Evolutionary conservation across 306 rosid species (phyloP).

Genomic region (Quercus berberidifolia): DNA sequence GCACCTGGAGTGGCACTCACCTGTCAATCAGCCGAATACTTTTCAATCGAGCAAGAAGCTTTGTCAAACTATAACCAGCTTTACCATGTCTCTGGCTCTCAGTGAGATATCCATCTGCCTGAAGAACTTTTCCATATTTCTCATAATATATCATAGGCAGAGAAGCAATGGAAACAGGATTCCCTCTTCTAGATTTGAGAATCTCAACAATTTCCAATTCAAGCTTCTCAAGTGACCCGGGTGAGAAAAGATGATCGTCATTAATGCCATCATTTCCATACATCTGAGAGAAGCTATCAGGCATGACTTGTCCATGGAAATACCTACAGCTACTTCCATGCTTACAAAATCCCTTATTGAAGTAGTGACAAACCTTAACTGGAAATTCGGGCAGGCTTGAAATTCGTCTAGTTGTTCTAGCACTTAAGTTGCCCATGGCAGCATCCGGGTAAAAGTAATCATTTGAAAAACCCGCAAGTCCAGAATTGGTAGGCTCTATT

Average conservation of each 20-base stretch:
- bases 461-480: slow-evolving; percentile 22
- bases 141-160: slow-evolving; percentile 79
- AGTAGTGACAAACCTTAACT: slow-evolving; percentile 65
- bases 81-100: slow-evolving; percentile 94
- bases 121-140: slow-evolving; percentile 64
- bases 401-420: slow-evolving; percentile 29
- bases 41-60: slow-evolving; percentile 63
- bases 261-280: slow-evolving; percentile 28
- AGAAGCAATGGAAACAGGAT: slow-evolving; percentile 80
- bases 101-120: slow-evolving; percentile 81
- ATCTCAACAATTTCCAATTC: slow-evolving; percentile 73
- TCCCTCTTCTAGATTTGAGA: slow-evolving; percentile 56
- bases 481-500: slow-evolving; percentile 32
- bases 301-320: slow-evolving; percentile 43
- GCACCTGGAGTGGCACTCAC: slow-evolving; percentile 24
- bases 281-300: slow-evolving; percentile 42
- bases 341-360: slow-evolving; percentile 74
- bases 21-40: slow-evolving; percentile 75
- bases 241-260: slow-evolving; percentile 49
- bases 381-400: slow-evolving; percentile 41
- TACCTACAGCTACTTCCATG: slow-evolving; percentile 73
- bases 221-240: slow-evolving; percentile 57
- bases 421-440: slow-evolving; percentile 19
- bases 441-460: slow-evolving; percentile 38
- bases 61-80: slow-evolving; percentile 82